Conservation (phyloP, 805 yeast genomes). For the Ogataea thermomethanolica region DNA sequence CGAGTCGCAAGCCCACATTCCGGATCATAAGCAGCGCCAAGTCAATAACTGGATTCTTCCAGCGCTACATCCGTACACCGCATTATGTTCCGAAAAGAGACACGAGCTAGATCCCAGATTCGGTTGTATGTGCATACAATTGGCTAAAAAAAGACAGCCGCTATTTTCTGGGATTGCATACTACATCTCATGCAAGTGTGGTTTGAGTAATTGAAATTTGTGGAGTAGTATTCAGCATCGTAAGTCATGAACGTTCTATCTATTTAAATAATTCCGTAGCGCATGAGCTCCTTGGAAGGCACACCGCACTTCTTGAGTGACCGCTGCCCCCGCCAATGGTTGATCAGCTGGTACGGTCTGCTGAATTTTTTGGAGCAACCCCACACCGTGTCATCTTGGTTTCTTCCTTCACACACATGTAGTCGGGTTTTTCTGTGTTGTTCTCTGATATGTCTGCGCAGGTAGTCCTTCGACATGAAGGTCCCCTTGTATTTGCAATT, state of each 20-base stretch:
- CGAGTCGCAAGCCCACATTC: not conserved
- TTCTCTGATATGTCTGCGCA: constrained; percentile 31
- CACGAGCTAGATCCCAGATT: not conserved
- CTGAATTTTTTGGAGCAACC: constrained; percentile 33
- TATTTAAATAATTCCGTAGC: constrained; percentile 18
- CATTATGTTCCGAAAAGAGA: not conserved
- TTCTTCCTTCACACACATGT: constrained; percentile 27
- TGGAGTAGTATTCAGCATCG: not conserved
- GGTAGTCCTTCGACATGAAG: constrained; percentile 29
- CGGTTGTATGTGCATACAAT: not conserved
- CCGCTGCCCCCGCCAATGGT: constrained; percentile 34
- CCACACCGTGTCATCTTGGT: constrained; percentile 25
- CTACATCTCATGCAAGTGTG: too few relatives aligned
- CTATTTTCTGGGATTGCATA: too few relatives aligned
- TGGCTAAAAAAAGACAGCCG: not conserved
- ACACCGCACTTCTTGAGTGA: constrained; percentile 30
- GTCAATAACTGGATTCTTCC: not conserved
- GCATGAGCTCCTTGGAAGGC: constrained; percentile 23
- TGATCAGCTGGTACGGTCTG: constrained; percentile 33
- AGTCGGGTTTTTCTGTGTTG: constrained; percentile 27
- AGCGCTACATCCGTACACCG: constrained; percentile 1
- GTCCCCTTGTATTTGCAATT: constrained; percentile 31
- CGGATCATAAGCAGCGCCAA: not conserved
- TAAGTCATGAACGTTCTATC: constrained; percentile 1
- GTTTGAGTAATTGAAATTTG: not conserved